Conservation (phyloP, 768 basidiomycete genomes). For the Chalciporus chontae region DNA sequence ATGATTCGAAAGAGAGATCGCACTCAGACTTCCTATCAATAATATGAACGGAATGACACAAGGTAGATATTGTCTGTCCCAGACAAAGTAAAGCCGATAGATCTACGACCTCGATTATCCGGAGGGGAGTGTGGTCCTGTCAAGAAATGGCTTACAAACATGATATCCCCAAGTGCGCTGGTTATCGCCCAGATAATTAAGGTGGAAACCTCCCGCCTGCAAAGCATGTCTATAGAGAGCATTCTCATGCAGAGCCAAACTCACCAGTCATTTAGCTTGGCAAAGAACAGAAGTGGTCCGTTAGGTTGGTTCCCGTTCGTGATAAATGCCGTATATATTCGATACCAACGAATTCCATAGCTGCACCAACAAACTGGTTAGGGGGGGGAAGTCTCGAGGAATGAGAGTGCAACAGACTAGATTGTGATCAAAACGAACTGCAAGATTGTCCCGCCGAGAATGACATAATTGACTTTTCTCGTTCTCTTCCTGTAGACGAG, state of each 20-base stretch:
- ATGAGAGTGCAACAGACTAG: neutral
- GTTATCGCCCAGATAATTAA: slow-evolving; percentile 4
- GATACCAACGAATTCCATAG: slow-evolving; percentile 6
- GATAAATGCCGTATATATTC: slow-evolving; percentile 7
- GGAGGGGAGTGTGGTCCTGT: neutral
- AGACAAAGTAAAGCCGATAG: slow-evolving; percentile 7
- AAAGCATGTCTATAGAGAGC: neutral
- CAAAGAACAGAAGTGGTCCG: slow-evolving; percentile 2
- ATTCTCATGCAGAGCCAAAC: neutral
- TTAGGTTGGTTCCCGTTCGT: slow-evolving; percentile 1
- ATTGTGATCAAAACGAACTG: slow-evolving; percentile 8
- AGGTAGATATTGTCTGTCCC: neutral
- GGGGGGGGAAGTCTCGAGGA: neutral
- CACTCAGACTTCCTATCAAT: slow-evolving; percentile 1
- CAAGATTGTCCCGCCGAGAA: slow-evolving; percentile 2
- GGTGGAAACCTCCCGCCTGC: slow-evolving; percentile 6
- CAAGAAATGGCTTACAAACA: slow-evolving; percentile 1
- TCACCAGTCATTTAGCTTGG: slow-evolving; percentile 1
- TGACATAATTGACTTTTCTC: neutral
- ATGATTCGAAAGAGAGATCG: neutral
- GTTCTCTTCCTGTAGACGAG: neutral
- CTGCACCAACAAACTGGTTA: neutral
- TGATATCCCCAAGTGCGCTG: slow-evolving; percentile 1
- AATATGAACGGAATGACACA: slow-evolving; percentile 1
- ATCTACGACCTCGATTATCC: neutral